Percentiles rank a stretch among this genome's conserved stretches.
These are phyloP conservation scores for Massarina eburnea DNA, from an alignment of 2,329 filamentous ascomycete genomes.

Conservation along the genomic window DNA sequence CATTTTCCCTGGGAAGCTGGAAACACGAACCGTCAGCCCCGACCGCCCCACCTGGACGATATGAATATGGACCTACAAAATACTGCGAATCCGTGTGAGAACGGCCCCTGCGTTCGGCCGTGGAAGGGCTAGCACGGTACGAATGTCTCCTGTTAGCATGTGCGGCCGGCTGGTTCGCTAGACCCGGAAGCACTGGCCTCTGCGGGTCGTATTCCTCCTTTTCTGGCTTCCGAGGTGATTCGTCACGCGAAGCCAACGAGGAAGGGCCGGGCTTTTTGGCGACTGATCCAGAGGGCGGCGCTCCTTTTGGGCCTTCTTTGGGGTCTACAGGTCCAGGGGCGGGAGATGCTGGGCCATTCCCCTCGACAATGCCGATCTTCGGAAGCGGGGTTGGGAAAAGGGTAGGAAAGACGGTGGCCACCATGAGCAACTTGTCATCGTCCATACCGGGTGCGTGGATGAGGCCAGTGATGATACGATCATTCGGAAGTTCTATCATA, in stretches of 20 bases:
- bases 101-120: conserved; percentile 29
- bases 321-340: conserved; percentile 30
- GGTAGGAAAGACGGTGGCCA: conserved; percentile 54
- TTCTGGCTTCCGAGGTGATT: conserved; percentile 35
- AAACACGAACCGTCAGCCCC: conserved; percentile 17
- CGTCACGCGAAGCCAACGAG: conserved; percentile 24
- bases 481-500: conserved; percentile 63
- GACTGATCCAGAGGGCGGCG: conserved; percentile 18
- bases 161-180: conserved; percentile 17
- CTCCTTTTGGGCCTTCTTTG: conserved; percentile 25
- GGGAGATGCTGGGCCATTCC: conserved; percentile 27
- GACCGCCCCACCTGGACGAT: conserved; percentile 3
- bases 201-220: conserved; percentile 55
- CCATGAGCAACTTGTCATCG: conserved; percentile 55
- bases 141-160: conserved; percentile 23
- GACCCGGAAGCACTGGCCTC: conserved; percentile 35
- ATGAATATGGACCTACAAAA: conserved; percentile 33
- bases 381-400: conserved; percentile 48
- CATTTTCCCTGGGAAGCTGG: conserved; percentile 30
- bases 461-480: conserved; percentile 51
- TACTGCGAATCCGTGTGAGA: conserved; percentile 36
- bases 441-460: conserved; percentile 59
- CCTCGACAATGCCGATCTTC: conserved; percentile 42
- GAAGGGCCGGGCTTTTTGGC: conserved; percentile 24
- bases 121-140: conserved; percentile 23